A percentile compares a stretch with the other conserved stretches of the same genome.
Evolutionary conservation across 139 green algal species (phyloP).

Genomic region (Tetradesmus obliquus): DNA sequence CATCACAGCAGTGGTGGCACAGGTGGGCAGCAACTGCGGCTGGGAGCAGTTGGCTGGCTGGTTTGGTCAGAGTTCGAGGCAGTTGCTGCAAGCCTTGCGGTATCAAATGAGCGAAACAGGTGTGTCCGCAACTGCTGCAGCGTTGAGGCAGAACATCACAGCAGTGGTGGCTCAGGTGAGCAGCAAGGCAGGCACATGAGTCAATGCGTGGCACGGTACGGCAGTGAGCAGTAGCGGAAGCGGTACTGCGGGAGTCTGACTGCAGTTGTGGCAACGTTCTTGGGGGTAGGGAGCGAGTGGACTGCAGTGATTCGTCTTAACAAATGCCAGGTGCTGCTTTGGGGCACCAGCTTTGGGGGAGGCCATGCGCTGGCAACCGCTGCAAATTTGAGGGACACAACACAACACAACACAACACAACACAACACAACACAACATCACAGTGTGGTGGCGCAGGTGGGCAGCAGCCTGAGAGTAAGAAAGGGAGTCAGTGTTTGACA

Average conservation of each 20-base stretch:
- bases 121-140: background rate
- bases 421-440: too few relatives aligned
- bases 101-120: too few relatives aligned
- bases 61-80: too few relatives aligned
- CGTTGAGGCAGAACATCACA: background rate
- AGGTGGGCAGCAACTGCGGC: background rate
- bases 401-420: slow-evolving; percentile 4
- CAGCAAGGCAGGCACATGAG: background rate
- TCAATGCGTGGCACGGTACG: background rate
- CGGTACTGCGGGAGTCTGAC: background rate
- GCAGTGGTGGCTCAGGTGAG: slow-evolving; percentile 39
- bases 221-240: background rate
- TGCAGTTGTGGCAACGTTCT: background rate
- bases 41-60: too few relatives aligned
- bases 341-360: slow-evolving; percentile 32
- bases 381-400: background rate
- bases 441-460: slow-evolving; percentile 44
- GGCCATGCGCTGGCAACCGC: slow-evolving; percentile 31
- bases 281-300: background rate
- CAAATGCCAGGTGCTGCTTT: background rate
- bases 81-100: too few relatives aligned
- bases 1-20: slow-evolving; percentile 39
- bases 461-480: background rate
- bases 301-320: background rate
- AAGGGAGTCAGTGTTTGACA: background rate